A percentile compares a stretch with the other conserved stretches of the same genome.
Conservation (phyloP, 1,139 yeast species). For the Zhuliangozyma blackwelliae region DNA sequence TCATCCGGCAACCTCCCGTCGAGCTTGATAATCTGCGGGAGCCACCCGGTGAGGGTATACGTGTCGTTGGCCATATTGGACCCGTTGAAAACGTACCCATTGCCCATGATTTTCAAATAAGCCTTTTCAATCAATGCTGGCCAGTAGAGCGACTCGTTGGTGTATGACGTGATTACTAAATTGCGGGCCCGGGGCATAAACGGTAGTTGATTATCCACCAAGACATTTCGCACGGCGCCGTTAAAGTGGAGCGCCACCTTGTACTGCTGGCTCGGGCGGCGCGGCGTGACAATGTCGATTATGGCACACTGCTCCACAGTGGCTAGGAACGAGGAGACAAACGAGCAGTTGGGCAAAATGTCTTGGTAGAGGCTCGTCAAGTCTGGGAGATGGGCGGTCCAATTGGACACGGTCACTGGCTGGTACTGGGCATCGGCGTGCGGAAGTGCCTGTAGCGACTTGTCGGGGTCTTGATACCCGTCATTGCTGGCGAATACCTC, state of each 20-base stretch:
- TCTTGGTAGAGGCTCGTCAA: slow-evolving; percentile 46
- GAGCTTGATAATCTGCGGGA: slow-evolving; percentile 58
- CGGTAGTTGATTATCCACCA: slow-evolving; percentile 47
- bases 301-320: slow-evolving; percentile 20
- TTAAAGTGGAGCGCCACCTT: slow-evolving; percentile 43
- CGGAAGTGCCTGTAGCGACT: slow-evolving; percentile 15
- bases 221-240: slow-evolving; percentile 53
- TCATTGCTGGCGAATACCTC: slow-evolving; percentile 7
- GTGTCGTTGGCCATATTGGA: slow-evolving; percentile 81
- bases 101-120: slow-evolving; percentile 56
- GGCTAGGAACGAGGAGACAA: slow-evolving; percentile 62
- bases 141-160: slow-evolving; percentile 45
- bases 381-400: slow-evolving; percentile 15
- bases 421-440: slow-evolving; percentile 12
- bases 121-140: slow-evolving; percentile 80
- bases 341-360: slow-evolving; percentile 66
- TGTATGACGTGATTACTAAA: slow-evolving; percentile 36
- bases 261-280: slow-evolving; percentile 26
- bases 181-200: slow-evolving; percentile 15
- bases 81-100: slow-evolving; percentile 63
- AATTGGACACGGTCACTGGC: slow-evolving; percentile 12
- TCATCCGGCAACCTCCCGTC: slow-evolving; percentile 21
- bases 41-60: slow-evolving; percentile 63
- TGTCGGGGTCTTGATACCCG: slow-evolving; percentile 2
- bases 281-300: slow-evolving; percentile 24